These are phyloP conservation scores for Elongisporangium anandrum DNA, from an alignment of 352 stramenopile species.

Conservation along the genomic window DNA sequence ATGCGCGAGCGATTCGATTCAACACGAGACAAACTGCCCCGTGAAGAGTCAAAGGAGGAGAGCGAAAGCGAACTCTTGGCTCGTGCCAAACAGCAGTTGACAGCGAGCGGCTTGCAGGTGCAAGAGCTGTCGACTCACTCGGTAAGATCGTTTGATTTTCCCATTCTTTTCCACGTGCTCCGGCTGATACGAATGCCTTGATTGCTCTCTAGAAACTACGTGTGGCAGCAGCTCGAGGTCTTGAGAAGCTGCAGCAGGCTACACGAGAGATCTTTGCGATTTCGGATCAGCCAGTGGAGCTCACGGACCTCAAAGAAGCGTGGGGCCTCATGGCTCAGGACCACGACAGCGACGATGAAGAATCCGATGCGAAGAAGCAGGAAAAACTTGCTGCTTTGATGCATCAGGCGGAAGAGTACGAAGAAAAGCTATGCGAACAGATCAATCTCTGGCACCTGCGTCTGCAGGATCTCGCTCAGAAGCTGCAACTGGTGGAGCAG, in stretches of 20 bases:
- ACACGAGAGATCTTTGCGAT: conserved; percentile 27
- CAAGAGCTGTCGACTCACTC: conserved; percentile 18
- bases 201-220: conserved; percentile 39
- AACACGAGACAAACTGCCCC: conserved; percentile 6
- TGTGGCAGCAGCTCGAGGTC: conserved; percentile 19
- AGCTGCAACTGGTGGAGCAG: not conserved
- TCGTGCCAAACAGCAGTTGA: conserved; percentile 50
- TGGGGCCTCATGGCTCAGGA: conserved; percentile 32
- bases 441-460: not conserved
- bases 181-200: not conserved
- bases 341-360: not conserved
- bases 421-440: conserved; percentile 1
- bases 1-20: conserved; percentile 58
- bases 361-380: not conserved
- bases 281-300: conserved; percentile 31
- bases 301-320: conserved; percentile 43
- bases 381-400: not conserved
- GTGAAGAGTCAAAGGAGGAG: conserved; percentile 8
- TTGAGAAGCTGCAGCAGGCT: conserved; percentile 40
- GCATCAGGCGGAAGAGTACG: not conserved
- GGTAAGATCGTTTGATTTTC: not conserved
- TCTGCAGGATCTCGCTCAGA: not conserved
- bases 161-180: no score
- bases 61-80: conserved; percentile 43
- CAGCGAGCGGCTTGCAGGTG: conserved; percentile 40